Conservation (phyloP, 257 asterid genomes). For the Nicotiana sylvestris region DNA sequence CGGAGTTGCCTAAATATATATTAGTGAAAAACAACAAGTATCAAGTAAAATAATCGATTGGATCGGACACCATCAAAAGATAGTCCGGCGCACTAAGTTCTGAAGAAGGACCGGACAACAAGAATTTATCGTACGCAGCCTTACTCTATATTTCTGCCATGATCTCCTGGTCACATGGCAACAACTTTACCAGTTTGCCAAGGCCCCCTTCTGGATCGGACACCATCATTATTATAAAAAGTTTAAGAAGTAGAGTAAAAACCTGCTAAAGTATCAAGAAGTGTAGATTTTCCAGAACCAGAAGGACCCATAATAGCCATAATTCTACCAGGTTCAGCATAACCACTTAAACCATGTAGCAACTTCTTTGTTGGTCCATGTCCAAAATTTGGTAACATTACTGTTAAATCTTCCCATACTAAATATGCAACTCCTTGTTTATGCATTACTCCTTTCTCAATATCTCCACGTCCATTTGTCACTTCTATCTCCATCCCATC, state of each 20-base stretch:
- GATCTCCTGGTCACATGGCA: accelerated
- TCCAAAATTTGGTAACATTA: slow-evolving; percentile 75
- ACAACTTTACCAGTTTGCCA: no score
- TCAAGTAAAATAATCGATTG: no score
- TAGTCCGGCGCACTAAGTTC: accelerated
- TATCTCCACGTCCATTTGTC: slow-evolving; percentile 24
- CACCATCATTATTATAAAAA: no score
- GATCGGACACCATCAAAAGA: no score
- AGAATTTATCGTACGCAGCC: no score
- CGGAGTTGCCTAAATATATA: no score
- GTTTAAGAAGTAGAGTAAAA: background rate
- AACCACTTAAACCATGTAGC: slow-evolving; percentile 72
- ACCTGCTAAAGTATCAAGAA: slow-evolving; percentile 96
- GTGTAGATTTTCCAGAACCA: slow-evolving; percentile 95
- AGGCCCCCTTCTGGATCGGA: no score
- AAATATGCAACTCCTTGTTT: slow-evolving; percentile 54
- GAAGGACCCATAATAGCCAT: slow-evolving; percentile 99
- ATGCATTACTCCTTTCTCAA: slow-evolving; percentile 32
- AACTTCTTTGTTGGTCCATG: slow-evolving; percentile 65
- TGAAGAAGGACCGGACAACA: no score
- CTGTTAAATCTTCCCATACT: slow-evolving; percentile 81
- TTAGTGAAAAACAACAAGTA: no score
- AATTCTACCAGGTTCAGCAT: slow-evolving; percentile 86
- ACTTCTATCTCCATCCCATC: slow-evolving; percentile 44
- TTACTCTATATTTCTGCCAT: no score